Evolutionary conservation across 306 rosid genomes (phyloP).

Genomic region (Acacia acuminata): DNA sequence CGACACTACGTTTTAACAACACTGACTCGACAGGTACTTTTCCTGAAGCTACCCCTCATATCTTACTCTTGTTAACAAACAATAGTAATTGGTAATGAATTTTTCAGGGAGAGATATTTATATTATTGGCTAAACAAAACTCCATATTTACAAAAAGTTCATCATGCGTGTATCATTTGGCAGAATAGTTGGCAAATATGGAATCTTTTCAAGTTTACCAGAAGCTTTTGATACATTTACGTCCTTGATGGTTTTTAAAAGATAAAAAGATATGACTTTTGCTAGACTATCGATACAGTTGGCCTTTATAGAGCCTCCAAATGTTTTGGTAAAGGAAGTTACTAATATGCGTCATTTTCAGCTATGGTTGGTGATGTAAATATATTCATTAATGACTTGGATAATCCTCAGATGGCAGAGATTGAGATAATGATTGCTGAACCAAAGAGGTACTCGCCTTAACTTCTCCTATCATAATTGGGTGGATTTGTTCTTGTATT

Average conservation of each 20-base stretch:
- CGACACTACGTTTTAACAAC: too few relatives aligned
- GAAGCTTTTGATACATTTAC: background rate
- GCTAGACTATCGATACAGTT: background rate
- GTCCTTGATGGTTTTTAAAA: background rate
- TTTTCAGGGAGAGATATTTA: background rate
- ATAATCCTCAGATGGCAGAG: slow-evolving; percentile 77
- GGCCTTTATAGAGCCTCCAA: background rate
- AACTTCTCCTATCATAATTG: slow-evolving; percentile 23
- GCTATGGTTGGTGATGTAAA: slow-evolving; percentile 98
- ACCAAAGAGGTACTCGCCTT: slow-evolving; percentile 63
- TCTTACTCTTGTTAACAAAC: too few relatives aligned
- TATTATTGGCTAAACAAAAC: background rate
- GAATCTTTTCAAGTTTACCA: background rate
- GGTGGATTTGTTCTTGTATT: slow-evolving; percentile 9
- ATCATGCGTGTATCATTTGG: background rate
- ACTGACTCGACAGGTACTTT: too few relatives aligned
- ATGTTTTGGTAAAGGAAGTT: background rate
- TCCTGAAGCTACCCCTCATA: too few relatives aligned
- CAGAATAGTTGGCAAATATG: background rate
- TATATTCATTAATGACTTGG: slow-evolving; percentile 78
- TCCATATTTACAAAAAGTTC: background rate
- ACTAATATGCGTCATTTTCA: slow-evolving; percentile 45
- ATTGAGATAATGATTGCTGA: slow-evolving; percentile 96
- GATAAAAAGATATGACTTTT: background rate
- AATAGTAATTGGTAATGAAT: too few relatives aligned